phyloP scores from a whole-genome alignment of 1,284 basidiomycete genomes.

The Peniophora sp. region DNA sequence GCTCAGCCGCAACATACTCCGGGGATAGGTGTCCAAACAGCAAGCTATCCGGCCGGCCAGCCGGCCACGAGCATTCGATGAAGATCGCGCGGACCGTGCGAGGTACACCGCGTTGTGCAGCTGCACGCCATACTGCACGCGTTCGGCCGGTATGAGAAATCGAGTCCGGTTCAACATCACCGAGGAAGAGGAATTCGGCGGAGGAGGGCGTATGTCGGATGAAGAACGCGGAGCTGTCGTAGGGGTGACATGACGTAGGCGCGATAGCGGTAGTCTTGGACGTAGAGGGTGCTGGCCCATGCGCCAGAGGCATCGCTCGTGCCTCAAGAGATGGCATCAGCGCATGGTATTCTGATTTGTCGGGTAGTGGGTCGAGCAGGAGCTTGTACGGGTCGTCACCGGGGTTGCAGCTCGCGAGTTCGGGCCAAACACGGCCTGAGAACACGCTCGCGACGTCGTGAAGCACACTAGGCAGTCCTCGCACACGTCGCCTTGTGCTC shows the following conservation, averaged over 20 bases:
- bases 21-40: constrained; percentile 77
- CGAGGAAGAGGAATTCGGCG: constrained; percentile 75
- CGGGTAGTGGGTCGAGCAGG: constrained; percentile 39
- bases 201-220: constrained; percentile 49
- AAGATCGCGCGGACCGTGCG: constrained; percentile 58
- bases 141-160: constrained; percentile 50
- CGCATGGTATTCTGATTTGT: constrained; percentile 18
- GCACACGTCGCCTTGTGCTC: constrained; percentile 59
- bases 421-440: constrained; percentile 75
- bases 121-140: constrained; percentile 55
- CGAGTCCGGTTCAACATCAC: constrained; percentile 76
- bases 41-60: constrained; percentile 47
- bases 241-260: constrained; percentile 25
- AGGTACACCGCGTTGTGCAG: constrained; percentile 62
- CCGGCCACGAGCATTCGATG: constrained; percentile 79
- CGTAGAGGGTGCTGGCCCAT: constrained; percentile 43
- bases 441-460: constrained; percentile 69
- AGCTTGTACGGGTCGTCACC: constrained; percentile 46
- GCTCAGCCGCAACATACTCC: constrained; percentile 61
- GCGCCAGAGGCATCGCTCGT: constrained; percentile 60
- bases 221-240: constrained; percentile 73
- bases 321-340: constrained; percentile 51
- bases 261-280: constrained; percentile 31
- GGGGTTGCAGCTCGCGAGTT: constrained; percentile 68
- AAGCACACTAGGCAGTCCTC: constrained; percentile 53